Conservation (phyloP, 352 stramenopile genomes). For the Pythium oligandrum region DNA sequence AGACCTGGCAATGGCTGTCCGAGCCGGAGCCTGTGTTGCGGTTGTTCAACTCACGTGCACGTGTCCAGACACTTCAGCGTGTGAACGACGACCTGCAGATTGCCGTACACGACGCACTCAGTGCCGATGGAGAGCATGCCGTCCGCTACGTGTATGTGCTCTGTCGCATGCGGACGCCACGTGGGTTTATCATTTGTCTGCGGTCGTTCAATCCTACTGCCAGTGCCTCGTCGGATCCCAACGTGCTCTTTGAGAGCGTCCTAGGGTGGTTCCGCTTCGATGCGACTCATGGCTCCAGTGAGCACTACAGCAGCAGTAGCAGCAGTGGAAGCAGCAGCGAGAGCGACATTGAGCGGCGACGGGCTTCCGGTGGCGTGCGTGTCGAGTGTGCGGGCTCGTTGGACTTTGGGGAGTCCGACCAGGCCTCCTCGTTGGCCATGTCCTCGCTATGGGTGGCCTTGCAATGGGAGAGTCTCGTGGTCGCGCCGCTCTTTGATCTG, state of each 20-base stretch:
- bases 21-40: conserved; percentile 44
- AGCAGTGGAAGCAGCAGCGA: conserved; percentile 9
- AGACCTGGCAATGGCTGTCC: conserved; percentile 64
- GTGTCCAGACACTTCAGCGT: conserved; percentile 44
- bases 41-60: conserved; percentile 53
- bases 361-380: conserved; percentile 15
- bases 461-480: conserved; percentile 62
- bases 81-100: conserved; percentile 70
- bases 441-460: conserved; percentile 58
- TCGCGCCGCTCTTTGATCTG: conserved; percentile 51
- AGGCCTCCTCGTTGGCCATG: conserved; percentile 43
- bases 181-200: conserved; percentile 64
- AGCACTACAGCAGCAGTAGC: not conserved
- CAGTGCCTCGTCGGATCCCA: conserved; percentile 4
- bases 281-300: not conserved
- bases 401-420: conserved; percentile 49
- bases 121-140: conserved; percentile 31
- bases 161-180: conserved; percentile 61
- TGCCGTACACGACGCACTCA: conserved; percentile 48
- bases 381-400: conserved; percentile 62
- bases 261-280: conserved; percentile 25
- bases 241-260: conserved; percentile 19
- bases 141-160: conserved; percentile 67
- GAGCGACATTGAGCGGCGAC: conserved; percentile 17
- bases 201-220: conserved; percentile 43